Percentiles rank a stretch among this genome's conserved stretches.
phyloP scores from a whole-genome alignment of 108 stramenopile species.

The Nitzschia sp. region DNA sequence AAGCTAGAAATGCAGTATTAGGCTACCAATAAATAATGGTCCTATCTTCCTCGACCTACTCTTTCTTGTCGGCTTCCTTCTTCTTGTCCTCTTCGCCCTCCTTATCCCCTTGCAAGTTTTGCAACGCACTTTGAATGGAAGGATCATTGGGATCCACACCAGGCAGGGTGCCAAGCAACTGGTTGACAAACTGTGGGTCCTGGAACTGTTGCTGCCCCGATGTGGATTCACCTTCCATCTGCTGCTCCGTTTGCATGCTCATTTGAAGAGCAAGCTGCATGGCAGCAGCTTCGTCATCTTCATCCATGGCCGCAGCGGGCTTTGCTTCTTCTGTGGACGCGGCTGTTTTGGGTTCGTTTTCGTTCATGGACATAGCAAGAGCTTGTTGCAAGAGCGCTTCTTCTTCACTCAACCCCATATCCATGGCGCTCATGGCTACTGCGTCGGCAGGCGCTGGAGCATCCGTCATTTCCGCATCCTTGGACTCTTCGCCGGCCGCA shows the following conservation, averaged over 20 bases:
- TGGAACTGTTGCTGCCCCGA: constrained; percentile 53
- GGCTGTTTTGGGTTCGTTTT: constrained; percentile 49
- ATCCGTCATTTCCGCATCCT: constrained; percentile 42
- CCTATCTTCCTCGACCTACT: too few species aligned
- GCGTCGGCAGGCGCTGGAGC: constrained; percentile 28
- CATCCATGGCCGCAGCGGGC: constrained; percentile 36
- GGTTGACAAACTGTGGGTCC: constrained; percentile 62
- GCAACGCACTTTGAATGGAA: constrained; percentile 81
- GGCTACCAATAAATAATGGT: too few species aligned
- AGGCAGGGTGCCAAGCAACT: constrained; percentile 81
- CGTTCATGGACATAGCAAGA: constrained; percentile 96
- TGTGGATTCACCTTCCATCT: constrained; percentile 15
- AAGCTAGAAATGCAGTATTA: too few species aligned
- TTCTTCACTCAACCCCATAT: constrained; percentile 64
- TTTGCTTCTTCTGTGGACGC: constrained; percentile 25
- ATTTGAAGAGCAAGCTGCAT: constrained; percentile 90
- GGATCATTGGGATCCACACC: constrained; percentile 94
- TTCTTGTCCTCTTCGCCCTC: constrained; percentile 47
- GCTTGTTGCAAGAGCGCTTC: constrained; percentile 94
- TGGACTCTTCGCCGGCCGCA: constrained; percentile 8
- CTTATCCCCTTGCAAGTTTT: constrained; percentile 56
- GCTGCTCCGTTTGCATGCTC: constrained; percentile 70
- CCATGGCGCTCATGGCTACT: constrained; percentile 15
- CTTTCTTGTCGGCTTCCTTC: constrained; percentile 21
- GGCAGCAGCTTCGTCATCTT: constrained; percentile 86